phyloP scores from a whole-genome alignment of 805 yeast genomes.

The Lipomyces yamadae region DNA sequence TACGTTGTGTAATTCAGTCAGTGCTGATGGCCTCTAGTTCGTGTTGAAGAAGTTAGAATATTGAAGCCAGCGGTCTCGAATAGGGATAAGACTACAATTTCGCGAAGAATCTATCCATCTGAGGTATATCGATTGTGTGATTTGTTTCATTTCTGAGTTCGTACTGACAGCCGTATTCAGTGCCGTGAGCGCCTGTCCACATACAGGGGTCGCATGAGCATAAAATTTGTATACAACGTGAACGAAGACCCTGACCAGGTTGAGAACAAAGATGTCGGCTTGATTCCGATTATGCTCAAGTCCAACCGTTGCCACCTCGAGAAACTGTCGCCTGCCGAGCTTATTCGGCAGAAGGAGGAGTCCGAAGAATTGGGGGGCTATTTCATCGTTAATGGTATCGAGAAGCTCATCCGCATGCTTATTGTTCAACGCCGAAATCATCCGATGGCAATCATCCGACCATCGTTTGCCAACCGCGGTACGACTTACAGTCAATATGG shows the following conservation, averaged over 20 bases:
- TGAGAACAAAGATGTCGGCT: conserved; percentile 90
- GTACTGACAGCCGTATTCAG: conserved; percentile 26
- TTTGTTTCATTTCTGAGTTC: neutral
- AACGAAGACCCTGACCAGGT: conserved; percentile 81
- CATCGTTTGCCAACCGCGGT: conserved; percentile 93
- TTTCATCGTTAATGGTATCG: conserved; percentile 94
- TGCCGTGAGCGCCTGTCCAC: conserved; percentile 87
- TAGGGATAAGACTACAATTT: conserved; percentile 72
- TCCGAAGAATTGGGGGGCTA: conserved; percentile 96
- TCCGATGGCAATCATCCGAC: conserved; percentile 96
- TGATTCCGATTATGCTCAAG: conserved; percentile 86
- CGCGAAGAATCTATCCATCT: conserved; percentile 79
- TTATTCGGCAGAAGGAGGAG: conserved; percentile 82
- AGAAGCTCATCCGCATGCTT: conserved; percentile 93
- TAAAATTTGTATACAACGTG: conserved; percentile 83
- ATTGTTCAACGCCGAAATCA: conserved; percentile 97
- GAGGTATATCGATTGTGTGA: conserved; percentile 48
- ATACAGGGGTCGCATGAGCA: conserved; percentile 75
- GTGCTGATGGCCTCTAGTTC: conserved; percentile 47
- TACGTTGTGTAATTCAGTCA: neutral
- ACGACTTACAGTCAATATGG: conserved; percentile 86
- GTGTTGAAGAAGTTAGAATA: conserved; percentile 88
- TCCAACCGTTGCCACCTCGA: conserved; percentile 91
- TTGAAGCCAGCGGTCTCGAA: conserved; percentile 82
- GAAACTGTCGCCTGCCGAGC: conserved; percentile 77